Evolutionary conservation across 495 filamentous ascomycete genomes (phyloP), one percentile per base, ranked within the genome.

Genomic region (Hypoxylon crocopeplum): DNA sequence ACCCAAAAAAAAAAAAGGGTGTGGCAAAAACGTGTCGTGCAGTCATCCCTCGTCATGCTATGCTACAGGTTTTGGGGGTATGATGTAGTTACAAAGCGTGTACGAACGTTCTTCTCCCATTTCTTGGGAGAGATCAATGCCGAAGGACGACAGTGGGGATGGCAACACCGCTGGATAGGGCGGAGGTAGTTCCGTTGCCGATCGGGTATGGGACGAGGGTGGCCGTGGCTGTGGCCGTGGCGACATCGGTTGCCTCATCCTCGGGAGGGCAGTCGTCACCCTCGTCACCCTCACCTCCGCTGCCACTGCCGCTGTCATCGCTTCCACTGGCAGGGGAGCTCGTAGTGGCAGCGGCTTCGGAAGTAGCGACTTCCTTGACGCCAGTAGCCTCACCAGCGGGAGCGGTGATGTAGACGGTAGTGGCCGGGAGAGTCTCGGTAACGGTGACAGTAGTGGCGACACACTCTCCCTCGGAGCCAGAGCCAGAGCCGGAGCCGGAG

Each of bases 341-440:
- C 17, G 25, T 30, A 21, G 60, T 45, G 19, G 51, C 10, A 8
- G 50, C 41, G 16, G 48, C 42, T n/a, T 36, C 36, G 24, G 60
- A 20, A 12, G 55, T 30, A 33, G 53, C 27, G 25, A 57, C 42
- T 12, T 32, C 56, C 38, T 59, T 56, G 44, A 29, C 33, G 8
- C 38, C 48, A 52, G 53, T 58, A 7, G 40, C 24, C 29, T 44
- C 52, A 21, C 49, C 41, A 29, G 53, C 66, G 3, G 63, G 59
- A 13, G 72, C 66, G 10, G 77, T 81, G 25, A 81, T 59, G 69
- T 76, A 78, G 55, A 79, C 70, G 42, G 77, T 79, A 50, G 45
- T 49, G 19, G 68, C 65, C 1, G 68, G 56, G 5, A 62, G 58
- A 22, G 70, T 58, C 53, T 62, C 45, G 25, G 79, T 78, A 39